Base-by-base conservation (phyloP, 768 basidiomycete genomes). In the Suillus sp. region DNA sequence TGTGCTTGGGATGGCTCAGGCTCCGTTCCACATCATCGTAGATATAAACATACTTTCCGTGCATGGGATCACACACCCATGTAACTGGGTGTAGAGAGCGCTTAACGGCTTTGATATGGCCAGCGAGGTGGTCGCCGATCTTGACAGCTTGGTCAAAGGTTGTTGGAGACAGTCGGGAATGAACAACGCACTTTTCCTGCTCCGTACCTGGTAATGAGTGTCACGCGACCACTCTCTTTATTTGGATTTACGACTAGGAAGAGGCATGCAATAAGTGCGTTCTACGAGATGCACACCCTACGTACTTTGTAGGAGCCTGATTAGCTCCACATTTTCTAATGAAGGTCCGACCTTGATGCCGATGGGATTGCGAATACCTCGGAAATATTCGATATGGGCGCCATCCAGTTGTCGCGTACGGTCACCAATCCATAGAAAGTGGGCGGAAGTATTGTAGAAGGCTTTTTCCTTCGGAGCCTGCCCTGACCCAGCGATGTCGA, bases 31-130 rank as follows among this genome's bases (percentile, higher is more conserved):
- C 32, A 65, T 37, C 35, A 58, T 47, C 51, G 37, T 48, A 59
- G 54, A 64, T 38, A n/a, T 35, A n/a, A 4, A 83, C 92, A 69
- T 71, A 95, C 94, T 98, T 97, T 79, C 96, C 96, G 69, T 99
- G 96, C 96, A 99, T 99, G 2, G 96, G 95, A 77, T 99, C 97
- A 71, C 93, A 96, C 57, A 96, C 84, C 95, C 96, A 99, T 10
- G 89, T 86, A 2, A 97, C 95, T 1, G 92, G 91, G 72, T 99
- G 95, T 0, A 84, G 86, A 2, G 93, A 89, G 57, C 77, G 66
- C 71, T 91, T 88, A 18, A 99, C 96, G 9, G 87, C 89, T 14
- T 75, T 73, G 72, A 99, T 96, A 73, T 99, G 96, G 0, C 75
- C 81, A 0, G 94, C 82, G 9, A 99, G 87, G 69, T 87, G 82